Base-by-base conservation (phyloP, 1,284 basidiomycete genomes). In the Cutaneotrichosporon dermatis region DNA sequence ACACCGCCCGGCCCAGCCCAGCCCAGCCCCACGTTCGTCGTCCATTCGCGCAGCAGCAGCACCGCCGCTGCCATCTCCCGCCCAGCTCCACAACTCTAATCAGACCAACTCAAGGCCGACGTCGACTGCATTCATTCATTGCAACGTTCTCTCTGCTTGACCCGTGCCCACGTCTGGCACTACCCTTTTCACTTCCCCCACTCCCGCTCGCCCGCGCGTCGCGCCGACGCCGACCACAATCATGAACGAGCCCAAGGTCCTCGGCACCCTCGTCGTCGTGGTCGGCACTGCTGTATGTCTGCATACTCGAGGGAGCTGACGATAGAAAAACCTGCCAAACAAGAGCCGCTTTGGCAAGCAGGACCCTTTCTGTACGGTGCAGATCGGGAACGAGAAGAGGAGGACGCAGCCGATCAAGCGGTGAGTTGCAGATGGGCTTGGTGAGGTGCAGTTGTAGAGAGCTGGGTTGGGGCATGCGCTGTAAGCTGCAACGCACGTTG, bases 341-440 rank as follows among this genome's bases (percentile, higher is more conserved):
- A 94, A 94, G 80, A 84, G 89, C 68, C 87, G 93, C 67, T 93
- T 97, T 56, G 92, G 95, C 66, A 99, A 99, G 78, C 96, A 99
- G 78, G 93, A 97, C 74, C 96, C 96, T 0, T 99, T 94, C 77
- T 95, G 92, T 70, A 81, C 87, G 33, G 83, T 97, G 43, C 80
- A 82, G 6, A 82, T 93, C 60, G 88, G 89, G 69, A 85, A 86
- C 49, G 86, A 92, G 77, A 93, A 86, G 71, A 85, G 86, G 57
- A 84, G 88, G 53, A 94, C 95, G 36, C 89, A 89, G 76, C 86
- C 92, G 7, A 90, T 98, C 77, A 94, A 92, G 75, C 88, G 76
- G 75, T 78, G 57, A 54, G 73, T 61, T 34, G 40, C 37, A 40
- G 33, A 6, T 25, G 39, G 25, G 25, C 25, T 25, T 25, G 25